A percentile compares a stretch with the other conserved stretches of the same genome.
phyloP scores from a whole-genome alignment of 2,329 filamentous ascomycete species.

The Colletotrichum sp. region DNA sequence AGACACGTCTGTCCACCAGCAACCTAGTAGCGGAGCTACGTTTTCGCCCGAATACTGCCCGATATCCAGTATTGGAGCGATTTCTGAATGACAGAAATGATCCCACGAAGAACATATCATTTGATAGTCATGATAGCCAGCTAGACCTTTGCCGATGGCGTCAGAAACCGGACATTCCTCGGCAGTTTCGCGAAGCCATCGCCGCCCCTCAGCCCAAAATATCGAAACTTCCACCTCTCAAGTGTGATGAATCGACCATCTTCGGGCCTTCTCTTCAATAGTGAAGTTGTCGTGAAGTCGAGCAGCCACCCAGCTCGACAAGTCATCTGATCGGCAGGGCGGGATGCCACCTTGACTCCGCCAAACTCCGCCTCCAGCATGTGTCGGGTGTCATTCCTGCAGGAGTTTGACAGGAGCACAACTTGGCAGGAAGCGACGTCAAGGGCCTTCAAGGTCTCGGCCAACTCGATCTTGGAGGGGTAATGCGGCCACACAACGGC shows the following conservation, averaged over 20 bases:
- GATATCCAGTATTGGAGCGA: fast-evolving
- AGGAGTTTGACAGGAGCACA: background rate
- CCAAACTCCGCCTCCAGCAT: slow-evolving; percentile 6
- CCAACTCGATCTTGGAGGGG: background rate
- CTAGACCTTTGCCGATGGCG: background rate
- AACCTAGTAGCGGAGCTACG: background rate
- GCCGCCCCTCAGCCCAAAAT: background rate
- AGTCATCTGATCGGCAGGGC: slow-evolving; percentile 4
- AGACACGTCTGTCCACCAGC: fast-evolving
- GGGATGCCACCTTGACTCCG: slow-evolving; percentile 5
- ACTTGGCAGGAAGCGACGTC: background rate
- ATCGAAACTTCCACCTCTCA: background rate
- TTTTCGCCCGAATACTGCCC: background rate
- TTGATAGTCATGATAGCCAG: background rate
- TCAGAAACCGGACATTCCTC: background rate
- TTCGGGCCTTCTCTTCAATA: slow-evolving; percentile 1
- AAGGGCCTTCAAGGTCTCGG: background rate
- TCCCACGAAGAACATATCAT: background rate
- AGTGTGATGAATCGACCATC: background rate
- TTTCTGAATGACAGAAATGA: background rate
- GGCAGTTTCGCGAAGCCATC: background rate
- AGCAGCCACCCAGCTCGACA: background rate
- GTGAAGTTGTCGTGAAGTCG: background rate
- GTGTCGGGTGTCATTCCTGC: background rate
- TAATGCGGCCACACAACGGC: background rate